Evolutionary conservation across 768 basidiomycete species (phyloP).

Genomic region (Lactifluus echinatus): DNA sequence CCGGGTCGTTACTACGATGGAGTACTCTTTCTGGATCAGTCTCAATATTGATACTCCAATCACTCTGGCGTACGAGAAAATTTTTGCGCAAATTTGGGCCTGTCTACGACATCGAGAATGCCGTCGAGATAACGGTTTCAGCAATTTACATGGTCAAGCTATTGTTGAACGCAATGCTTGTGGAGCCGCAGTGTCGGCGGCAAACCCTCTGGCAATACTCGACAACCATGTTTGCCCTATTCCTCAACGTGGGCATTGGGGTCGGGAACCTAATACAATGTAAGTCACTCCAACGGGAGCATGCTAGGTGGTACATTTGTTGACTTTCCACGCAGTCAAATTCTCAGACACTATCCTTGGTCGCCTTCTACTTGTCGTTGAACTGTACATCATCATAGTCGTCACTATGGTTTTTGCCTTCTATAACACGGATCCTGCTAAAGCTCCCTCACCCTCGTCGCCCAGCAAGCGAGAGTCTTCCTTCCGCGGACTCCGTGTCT

Average conservation of each 20-base stretch:
- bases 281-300: constrained; percentile 31
- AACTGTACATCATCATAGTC: constrained; percentile 55
- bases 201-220: constrained; percentile 39
- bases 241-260: constrained; percentile 44
- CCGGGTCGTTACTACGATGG: constrained; percentile 47
- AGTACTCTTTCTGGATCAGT: constrained; percentile 37
- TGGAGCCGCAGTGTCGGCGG: constrained; percentile 33
- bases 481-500: constrained; percentile 21
- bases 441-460: neutral
- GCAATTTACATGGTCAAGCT: constrained; percentile 55
- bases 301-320: neutral
- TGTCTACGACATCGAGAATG: constrained; percentile 50
- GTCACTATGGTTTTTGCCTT: constrained; percentile 44
- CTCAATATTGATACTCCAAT: constrained; percentile 47
- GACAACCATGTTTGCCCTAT: constrained; percentile 43
- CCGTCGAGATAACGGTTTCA: constrained; percentile 50
- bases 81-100: constrained; percentile 32
- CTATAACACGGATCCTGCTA: constrained; percentile 13
- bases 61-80: constrained; percentile 48
- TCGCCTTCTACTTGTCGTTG: constrained; percentile 54
- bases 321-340: constrained; percentile 36
- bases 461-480: constrained; percentile 21
- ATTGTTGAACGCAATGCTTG: constrained; percentile 45
- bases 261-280: constrained; percentile 49
- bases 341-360: constrained; percentile 65